Percentiles rank a stretch among this genome's conserved stretches.
phyloP scores from a whole-genome alignment of 352 stramenopile species.

The Phytophthora chlamydospora region DNA sequence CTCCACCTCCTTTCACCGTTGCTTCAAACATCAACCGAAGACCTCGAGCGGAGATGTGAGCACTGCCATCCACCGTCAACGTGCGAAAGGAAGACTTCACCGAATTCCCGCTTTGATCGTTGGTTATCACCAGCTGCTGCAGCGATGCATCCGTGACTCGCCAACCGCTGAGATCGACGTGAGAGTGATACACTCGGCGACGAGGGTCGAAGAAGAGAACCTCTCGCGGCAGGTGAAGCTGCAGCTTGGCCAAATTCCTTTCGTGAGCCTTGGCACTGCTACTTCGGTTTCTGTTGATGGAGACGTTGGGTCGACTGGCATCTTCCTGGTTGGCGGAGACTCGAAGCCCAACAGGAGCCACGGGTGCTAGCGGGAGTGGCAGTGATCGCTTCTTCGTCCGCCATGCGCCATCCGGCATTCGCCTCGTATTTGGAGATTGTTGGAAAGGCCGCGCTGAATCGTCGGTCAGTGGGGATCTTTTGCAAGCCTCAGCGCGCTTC shows the following conservation, averaged over 20 bases:
- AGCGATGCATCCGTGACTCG: conserved; percentile 43
- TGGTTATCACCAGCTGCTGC: conserved; percentile 30
- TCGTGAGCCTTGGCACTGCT: conserved; percentile 27
- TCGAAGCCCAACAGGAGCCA: conserved; percentile 15
- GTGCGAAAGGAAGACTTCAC: conserved; percentile 25
- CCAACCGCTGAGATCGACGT: conserved; percentile 68
- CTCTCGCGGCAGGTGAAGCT: conserved; percentile 45
- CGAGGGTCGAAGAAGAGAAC: conserved; percentile 44
- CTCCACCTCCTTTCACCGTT: conserved; percentile 12
- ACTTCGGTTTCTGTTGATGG: conserved; percentile 11
- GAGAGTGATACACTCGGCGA: conserved; percentile 39
- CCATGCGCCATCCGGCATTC: conserved; percentile 30
- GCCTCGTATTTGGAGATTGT: conserved; percentile 4
- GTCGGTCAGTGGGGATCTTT: conserved; percentile 20
- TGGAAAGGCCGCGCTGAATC: conserved; percentile 30
- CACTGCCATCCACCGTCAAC: conserved; percentile 25
- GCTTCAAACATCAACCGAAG: conserved; percentile 25
- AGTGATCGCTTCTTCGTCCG: conserved; percentile 33
- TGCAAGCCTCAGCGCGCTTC: neutral
- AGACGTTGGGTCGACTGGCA: neutral
- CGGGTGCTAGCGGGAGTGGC: conserved; percentile 8
- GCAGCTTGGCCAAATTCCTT: conserved; percentile 35
- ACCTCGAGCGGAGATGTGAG: conserved; percentile 34
- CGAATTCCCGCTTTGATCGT: conserved; percentile 5
- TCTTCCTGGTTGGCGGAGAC: conserved; percentile 32